phyloP scores from a whole-genome alignment of 176 grass and related monocot genomes.

The Zizania latifolia region DNA sequence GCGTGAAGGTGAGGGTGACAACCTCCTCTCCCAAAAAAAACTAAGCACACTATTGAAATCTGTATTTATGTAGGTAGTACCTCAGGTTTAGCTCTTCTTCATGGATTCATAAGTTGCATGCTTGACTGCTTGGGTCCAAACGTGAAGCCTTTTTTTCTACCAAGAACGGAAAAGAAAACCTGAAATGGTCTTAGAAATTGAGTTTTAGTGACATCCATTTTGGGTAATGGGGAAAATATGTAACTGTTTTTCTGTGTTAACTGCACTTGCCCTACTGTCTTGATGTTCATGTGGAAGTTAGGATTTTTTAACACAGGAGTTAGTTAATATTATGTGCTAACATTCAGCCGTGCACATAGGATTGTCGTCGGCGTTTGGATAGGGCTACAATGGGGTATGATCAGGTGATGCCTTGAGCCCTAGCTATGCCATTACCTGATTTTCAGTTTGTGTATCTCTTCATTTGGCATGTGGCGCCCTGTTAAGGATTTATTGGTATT shows the following conservation, averaged over 20 bases:
- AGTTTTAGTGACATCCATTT: neutral
- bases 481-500: conserved; percentile 30
- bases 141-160: neutral
- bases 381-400: conserved; percentile 89
- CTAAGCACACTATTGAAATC: neutral
- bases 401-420: conserved; percentile 56
- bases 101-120: neutral
- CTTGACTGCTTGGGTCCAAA: neutral
- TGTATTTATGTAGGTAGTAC: neutral
- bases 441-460: conserved; percentile 16
- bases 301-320: conserved; percentile 14
- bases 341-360: conserved; percentile 36
- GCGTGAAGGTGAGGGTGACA: conserved; percentile 54
- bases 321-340: conserved; percentile 25
- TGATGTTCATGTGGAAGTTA: conserved; percentile 11
- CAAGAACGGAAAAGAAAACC: neutral
- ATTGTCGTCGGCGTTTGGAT: conserved; percentile 81
- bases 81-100: neutral
- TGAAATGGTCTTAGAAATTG: neutral
- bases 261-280: neutral
- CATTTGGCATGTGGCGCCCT: neutral
- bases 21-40: neutral
- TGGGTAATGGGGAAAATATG: neutral
- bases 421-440: neutral
- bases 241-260: neutral